A percentile compares a stretch with the other conserved stretches of the same genome.
These are phyloP conservation scores for Saccharomyces uvarum DNA, from an alignment of 1,139 yeast species.

Conservation along the genomic window DNA sequence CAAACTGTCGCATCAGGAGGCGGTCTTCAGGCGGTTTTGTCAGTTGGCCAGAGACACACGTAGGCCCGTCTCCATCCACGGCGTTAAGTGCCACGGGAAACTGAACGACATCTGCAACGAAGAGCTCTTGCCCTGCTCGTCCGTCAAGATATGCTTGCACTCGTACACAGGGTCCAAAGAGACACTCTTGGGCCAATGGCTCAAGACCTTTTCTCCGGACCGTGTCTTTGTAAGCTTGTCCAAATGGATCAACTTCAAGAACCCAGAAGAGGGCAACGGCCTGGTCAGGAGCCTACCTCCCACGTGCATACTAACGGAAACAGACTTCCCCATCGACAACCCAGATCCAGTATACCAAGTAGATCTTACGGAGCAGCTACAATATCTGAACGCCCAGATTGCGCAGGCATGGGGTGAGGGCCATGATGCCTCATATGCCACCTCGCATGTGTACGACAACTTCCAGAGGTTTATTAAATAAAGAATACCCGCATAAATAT, in stretches of 20 bases:
- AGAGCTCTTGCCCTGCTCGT: conserved; percentile 14
- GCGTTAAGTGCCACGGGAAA: conserved; percentile 69
- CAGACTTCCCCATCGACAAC: conserved; percentile 37
- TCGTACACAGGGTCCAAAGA: conserved; percentile 82
- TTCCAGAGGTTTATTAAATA: background rate
- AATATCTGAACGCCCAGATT: background rate
- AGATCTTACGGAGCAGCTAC: conserved; percentile 7
- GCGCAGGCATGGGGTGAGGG: background rate
- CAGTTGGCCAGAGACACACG: conserved; percentile 42
- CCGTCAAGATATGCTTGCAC: conserved; percentile 52
- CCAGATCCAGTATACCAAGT: conserved; percentile 1
- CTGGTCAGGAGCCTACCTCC: conserved; percentile 34
- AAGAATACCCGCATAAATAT: background rate
- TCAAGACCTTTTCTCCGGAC: conserved; percentile 25
- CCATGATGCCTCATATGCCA: background rate
- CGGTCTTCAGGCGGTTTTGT: conserved; percentile 46
- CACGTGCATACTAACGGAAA: conserved; percentile 43
- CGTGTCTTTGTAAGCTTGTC: conserved; percentile 52
- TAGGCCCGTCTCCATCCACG: conserved; percentile 67
- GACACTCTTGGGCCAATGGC: conserved; percentile 47
- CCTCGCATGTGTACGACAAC: background rate
- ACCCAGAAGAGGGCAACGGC: conserved; percentile 27
- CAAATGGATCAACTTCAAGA: conserved; percentile 44
- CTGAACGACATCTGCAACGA: conserved; percentile 41
- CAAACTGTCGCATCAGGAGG: conserved; percentile 54